These are phyloP conservation scores for Circinella minor DNA, from an alignment of 371 early-diverging fungal species.

Conservation along the genomic window DNA sequence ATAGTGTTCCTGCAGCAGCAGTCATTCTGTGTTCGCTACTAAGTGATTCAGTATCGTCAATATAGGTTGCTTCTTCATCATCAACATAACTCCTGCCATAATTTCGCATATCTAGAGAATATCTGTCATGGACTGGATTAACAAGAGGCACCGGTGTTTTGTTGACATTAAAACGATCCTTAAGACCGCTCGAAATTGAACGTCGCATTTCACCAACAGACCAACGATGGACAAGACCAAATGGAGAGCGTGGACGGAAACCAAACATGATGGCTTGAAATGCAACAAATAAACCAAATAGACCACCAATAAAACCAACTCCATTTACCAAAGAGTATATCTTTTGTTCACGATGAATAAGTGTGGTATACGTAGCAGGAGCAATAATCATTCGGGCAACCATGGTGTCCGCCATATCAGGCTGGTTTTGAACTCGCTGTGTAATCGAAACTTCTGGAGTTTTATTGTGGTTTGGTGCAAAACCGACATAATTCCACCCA, in stretches of 20 bases:
- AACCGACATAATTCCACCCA: conserved; percentile 37
- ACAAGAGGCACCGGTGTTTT: conserved; percentile 37
- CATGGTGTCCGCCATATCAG: not conserved
- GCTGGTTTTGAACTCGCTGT: conserved; percentile 17
- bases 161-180: conserved; percentile 23
- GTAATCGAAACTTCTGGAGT: conserved; percentile 21
- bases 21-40: not conserved
- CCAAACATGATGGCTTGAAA: conserved; percentile 42
- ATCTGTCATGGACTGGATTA: conserved; percentile 33
- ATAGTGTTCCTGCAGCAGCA: not conserved
- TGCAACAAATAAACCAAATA: conserved; percentile 36
- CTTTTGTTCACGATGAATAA: conserved; percentile 26
- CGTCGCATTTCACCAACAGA: conserved; percentile 32
- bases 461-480: conserved; percentile 21
- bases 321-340: conserved; percentile 31
- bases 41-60: not conserved
- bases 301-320: conserved; percentile 39
- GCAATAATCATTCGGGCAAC: conserved; percentile 12
- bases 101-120: conserved; percentile 15
- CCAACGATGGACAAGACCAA: conserved; percentile 46
- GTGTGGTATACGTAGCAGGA: conserved; percentile 13
- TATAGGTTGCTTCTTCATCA: not conserved
- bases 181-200: conserved; percentile 28
- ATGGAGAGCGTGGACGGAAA: conserved; percentile 43
- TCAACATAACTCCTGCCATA: conserved; percentile 5